A percentile compares a stretch with the other conserved stretches of the same genome.
Evolutionary conservation across 2,329 filamentous ascomycete genomes (phyloP).

Genomic region (Pyrenophora graminea): DNA sequence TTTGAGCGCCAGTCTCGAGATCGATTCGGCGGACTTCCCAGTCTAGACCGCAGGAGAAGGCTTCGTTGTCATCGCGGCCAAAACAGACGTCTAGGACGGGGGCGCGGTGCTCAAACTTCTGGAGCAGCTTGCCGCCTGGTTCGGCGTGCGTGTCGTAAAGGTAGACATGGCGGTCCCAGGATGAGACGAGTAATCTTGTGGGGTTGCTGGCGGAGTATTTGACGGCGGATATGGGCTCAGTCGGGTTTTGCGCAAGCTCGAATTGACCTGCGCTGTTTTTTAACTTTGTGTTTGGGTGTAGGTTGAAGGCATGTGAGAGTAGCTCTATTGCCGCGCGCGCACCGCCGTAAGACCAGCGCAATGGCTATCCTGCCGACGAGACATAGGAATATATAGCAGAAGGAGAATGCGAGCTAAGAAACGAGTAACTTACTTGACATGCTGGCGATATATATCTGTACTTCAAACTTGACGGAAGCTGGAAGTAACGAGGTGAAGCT

Average conservation of each 20-base stretch:
- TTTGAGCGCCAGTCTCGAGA: slow-evolving; percentile 72
- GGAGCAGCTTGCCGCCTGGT: slow-evolving; percentile 66
- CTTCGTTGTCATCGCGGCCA: slow-evolving; percentile 77
- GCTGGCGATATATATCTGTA: slow-evolving; percentile 18
- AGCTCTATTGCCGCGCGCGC: neutral
- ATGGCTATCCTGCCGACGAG: no score
- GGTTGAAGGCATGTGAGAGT: neutral
- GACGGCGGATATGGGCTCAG: slow-evolving; percentile 84
- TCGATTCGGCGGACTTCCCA: slow-evolving; percentile 83
- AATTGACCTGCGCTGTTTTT: slow-evolving; percentile 60
- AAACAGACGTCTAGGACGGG: slow-evolving; percentile 93
- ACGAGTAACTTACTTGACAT: slow-evolving; percentile 34
- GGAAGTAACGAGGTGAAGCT: slow-evolving; percentile 21
- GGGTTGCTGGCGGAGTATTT: slow-evolving; percentile 80
- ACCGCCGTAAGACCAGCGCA: no score
- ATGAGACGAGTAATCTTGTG: slow-evolving; percentile 81
- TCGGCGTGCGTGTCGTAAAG: slow-evolving; percentile 74
- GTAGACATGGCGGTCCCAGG: slow-evolving; percentile 92
- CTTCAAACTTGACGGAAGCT: slow-evolving; percentile 2
- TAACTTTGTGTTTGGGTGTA: slow-evolving; percentile 4
- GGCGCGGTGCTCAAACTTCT: slow-evolving; percentile 77
- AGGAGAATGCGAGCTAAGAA: no score
- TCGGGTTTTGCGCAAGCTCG: slow-evolving; percentile 79
- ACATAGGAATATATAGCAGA: neutral
- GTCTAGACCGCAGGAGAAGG: slow-evolving; percentile 86